Conservation (phyloP, 1,284 basidiomycete genomes). For the Agaricales sp. region DNA sequence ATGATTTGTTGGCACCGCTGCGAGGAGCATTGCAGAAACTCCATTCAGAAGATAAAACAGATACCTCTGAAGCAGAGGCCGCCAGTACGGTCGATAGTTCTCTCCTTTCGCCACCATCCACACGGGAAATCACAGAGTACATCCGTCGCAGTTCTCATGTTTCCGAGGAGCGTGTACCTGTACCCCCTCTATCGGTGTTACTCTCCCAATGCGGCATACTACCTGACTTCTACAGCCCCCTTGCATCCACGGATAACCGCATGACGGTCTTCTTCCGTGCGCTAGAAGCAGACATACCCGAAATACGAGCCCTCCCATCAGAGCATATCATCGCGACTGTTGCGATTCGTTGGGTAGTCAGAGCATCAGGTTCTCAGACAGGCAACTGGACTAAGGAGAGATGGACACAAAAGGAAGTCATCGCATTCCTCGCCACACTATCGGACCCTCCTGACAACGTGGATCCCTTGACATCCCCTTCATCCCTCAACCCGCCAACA, state of each 20-base stretch:
- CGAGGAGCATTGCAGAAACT: conserved; percentile 56
- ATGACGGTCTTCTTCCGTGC: conserved; percentile 46
- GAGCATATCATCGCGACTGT: conserved; percentile 39
- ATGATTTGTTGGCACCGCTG: conserved; percentile 25
- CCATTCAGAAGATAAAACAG: conserved; percentile 18
- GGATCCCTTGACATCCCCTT: conserved; percentile 12
- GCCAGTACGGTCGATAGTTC: conserved; percentile 21
- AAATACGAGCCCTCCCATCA: conserved; percentile 34
- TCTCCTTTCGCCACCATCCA: conserved; percentile 17
- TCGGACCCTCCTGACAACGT: conserved; percentile 6
- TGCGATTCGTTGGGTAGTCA: conserved; percentile 50
- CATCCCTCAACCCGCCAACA: conserved; percentile 18
- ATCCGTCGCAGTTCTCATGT: conserved; percentile 62
- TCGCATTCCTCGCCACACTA: conserved; percentile 40
- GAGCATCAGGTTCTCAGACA: conserved; percentile 31
- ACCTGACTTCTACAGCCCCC: conserved; percentile 21
- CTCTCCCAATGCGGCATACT: conserved; percentile 16
- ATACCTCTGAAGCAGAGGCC: conserved; percentile 22
- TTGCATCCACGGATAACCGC: conserved; percentile 41
- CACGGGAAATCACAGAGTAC: conserved; percentile 48
- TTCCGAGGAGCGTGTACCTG: conserved; percentile 42
- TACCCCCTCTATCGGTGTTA: conserved; percentile 37
- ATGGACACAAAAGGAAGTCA: conserved; percentile 60
- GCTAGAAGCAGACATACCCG: conserved; percentile 43
- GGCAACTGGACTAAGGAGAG: conserved; percentile 31